A percentile compares a stretch with the other conserved stretches of the same genome.
Evolutionary conservation across 129 eudicot species (phyloP).

Genomic region (Oenanthe sinensis): DNA sequence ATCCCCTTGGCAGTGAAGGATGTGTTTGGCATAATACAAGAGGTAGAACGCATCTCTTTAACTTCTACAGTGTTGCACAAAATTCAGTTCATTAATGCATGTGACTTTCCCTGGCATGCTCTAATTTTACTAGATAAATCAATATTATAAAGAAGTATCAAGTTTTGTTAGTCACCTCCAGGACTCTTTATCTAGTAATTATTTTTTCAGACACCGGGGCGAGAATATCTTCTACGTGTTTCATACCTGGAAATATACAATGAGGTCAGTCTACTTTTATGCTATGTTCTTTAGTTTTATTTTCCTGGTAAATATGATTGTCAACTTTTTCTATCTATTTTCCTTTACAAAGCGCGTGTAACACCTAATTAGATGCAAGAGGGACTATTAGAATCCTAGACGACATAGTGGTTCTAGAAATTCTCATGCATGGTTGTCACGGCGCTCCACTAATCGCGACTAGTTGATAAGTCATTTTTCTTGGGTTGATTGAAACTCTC

Average conservation of each 20-base stretch:
- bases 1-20: conserved; percentile 94
- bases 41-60: conserved; percentile 35
- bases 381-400: not conserved
- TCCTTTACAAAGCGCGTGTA: not conserved
- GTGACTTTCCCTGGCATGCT: not conserved
- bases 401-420: not conserved
- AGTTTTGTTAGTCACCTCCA: not conserved
- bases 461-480: too few relatives aligned
- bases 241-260: conserved; percentile 88
- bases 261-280: conserved; percentile 45
- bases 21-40: conserved; percentile 83
- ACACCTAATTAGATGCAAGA: not conserved
- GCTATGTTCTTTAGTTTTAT: not conserved
- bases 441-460: too few relatives aligned
- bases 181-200: conserved; percentile 6
- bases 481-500: too few relatives aligned
- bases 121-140: not conserved
- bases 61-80: not conserved
- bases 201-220: conserved; percentile 74
- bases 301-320: not conserved
- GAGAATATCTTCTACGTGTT: conserved; percentile 85
- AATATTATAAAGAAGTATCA: not conserved
- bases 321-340: not conserved
- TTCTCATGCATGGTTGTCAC: not conserved
- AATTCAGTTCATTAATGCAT: not conserved